Conservation (phyloP, 306 rosid genomes). For the Styphnolobium japonicum region DNA sequence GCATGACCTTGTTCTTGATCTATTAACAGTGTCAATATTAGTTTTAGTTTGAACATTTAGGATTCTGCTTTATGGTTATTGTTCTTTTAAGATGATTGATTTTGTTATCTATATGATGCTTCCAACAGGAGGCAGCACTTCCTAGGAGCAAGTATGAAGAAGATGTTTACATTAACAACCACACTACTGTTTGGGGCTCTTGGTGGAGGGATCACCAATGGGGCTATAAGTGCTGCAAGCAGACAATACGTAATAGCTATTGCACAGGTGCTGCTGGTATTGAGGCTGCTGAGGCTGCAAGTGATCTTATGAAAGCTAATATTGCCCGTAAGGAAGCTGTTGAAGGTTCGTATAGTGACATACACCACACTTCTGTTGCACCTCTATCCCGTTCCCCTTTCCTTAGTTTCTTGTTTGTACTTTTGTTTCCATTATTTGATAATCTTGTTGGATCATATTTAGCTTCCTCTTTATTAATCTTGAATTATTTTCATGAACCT, state of each 20-base stretch:
- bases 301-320: conserved; percentile 74
- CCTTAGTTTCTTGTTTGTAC: background rate
- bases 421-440: background rate
- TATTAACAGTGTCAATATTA: background rate
- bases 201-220: conserved; percentile 85
- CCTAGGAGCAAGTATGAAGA: conserved; percentile 65
- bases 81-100: background rate
- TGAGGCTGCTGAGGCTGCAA: conserved; percentile 58
- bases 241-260: conserved; percentile 50
- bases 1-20: background rate
- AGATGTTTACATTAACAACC: conserved; percentile 54
- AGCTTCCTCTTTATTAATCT: background rate
- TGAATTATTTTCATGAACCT: background rate
- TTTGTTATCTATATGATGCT: background rate
- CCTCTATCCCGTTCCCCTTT: background rate
- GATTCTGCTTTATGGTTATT: background rate
- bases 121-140: conserved; percentile 50
- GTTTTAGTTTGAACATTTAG: background rate
- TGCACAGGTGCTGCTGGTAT: conserved; percentile 64
- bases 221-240: conserved; percentile 76
- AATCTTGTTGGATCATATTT: background rate
- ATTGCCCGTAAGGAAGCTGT: conserved; percentile 68
- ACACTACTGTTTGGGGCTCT: conserved; percentile 70
- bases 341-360: conserved; percentile 37
- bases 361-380: background rate